Conservation (phyloP, 2,329 filamentous ascomycete genomes). For the Venturiaceae sp. region DNA sequence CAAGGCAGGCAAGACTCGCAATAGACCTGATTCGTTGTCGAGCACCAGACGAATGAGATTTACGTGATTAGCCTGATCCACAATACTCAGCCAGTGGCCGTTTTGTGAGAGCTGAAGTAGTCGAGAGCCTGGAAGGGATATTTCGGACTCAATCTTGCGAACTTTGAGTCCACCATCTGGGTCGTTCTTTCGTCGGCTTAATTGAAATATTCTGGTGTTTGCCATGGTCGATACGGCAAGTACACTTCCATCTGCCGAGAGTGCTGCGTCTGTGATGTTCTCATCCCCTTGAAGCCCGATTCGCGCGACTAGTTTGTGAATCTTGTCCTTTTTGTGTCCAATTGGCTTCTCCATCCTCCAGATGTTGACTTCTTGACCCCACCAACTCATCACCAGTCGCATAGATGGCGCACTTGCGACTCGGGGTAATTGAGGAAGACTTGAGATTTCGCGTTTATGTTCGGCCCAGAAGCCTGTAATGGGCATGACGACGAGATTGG, state of each 20-base stretch:
- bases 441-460: slow-evolving; percentile 71
- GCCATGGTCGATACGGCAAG: slow-evolving; percentile 67
- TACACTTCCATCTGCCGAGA: slow-evolving; percentile 62
- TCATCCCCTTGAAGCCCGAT: slow-evolving; percentile 52
- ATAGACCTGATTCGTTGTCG: slow-evolving; percentile 28
- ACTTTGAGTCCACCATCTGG: slow-evolving; percentile 45
- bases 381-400: slow-evolving; percentile 80
- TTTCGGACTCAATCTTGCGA: slow-evolving; percentile 48
- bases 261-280: slow-evolving; percentile 65
- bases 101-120: slow-evolving; percentile 61
- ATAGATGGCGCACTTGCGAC: slow-evolving; percentile 63
- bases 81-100: slow-evolving; percentile 56
- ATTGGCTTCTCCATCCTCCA: slow-evolving; percentile 52
- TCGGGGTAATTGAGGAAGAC: slow-evolving; percentile 69
- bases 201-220: slow-evolving; percentile 68
- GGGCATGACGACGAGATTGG: slow-evolving; percentile 71
- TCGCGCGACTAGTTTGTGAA: slow-evolving; percentile 28
- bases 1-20: slow-evolving; percentile 26
- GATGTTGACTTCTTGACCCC: slow-evolving; percentile 77
- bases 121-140: slow-evolving; percentile 49
- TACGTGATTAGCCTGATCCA: slow-evolving; percentile 35
- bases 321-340: slow-evolving; percentile 31
- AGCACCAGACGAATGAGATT: slow-evolving; percentile 36
- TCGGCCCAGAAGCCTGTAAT: slow-evolving; percentile 69
- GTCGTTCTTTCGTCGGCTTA: slow-evolving; percentile 29